Conservation (phyloP, 148 eudicot species). For the Heliosperma pusillum region DNA sequence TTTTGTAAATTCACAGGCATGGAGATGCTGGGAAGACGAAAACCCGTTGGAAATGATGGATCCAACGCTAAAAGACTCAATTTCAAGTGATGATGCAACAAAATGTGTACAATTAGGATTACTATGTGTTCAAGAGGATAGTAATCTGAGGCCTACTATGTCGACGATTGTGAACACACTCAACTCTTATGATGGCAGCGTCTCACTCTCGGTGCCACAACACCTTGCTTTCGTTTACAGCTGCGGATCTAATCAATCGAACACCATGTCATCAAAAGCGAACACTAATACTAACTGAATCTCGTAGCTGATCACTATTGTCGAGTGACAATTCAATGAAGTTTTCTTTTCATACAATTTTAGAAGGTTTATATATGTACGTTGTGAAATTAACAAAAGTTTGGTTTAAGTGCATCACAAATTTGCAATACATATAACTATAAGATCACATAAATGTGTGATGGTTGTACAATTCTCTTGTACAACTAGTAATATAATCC, state of each 20-base stretch:
- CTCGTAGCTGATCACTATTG: too few species aligned
- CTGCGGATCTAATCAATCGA: slow-evolving; percentile 5
- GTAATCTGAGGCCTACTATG: slow-evolving; percentile 20
- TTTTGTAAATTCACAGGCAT: slow-evolving; percentile 10
- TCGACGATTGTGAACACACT: slow-evolving; percentile 3
- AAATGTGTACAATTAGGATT: slow-evolving; percentile 28
- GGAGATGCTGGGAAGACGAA: slow-evolving; percentile 22
- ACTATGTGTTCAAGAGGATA: slow-evolving; percentile 25
- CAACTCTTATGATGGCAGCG: not conserved
- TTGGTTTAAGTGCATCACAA: too few species aligned
- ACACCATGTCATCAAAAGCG: not conserved
- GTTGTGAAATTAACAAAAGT: too few species aligned
- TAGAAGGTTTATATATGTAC: too few species aligned
- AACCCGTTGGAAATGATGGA: slow-evolving; percentile 21
- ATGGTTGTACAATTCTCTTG: too few species aligned
- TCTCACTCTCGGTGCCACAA: not conserved
- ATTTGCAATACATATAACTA: too few species aligned
- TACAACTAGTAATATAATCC: too few species aligned
- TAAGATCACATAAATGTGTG: too few species aligned
- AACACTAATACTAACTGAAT: not conserved
- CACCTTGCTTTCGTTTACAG: slow-evolving; percentile 11
- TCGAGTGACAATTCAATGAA: too few species aligned
- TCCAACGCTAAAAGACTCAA: slow-evolving; percentile 14
- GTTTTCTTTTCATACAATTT: too few species aligned
- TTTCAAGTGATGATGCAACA: slow-evolving; percentile 20